Evolutionary conservation across 192 early-diverging fungal species (phyloP).

Genomic region (Coemansia sp.): DNA sequence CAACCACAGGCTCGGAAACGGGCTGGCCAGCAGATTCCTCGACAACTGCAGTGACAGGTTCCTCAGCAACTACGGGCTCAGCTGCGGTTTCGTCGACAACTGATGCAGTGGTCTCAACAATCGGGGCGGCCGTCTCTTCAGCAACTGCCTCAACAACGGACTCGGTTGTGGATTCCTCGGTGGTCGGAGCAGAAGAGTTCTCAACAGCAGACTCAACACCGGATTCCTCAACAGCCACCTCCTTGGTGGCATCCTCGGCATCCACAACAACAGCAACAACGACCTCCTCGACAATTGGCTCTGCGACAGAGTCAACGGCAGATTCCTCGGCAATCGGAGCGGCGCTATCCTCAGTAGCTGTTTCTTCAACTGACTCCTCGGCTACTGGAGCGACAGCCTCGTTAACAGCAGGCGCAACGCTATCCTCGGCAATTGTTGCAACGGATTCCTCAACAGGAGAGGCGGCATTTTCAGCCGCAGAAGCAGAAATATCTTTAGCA

Average conservation of each 20-base stretch:
- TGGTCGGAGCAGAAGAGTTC: no score
- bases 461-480: background rate
- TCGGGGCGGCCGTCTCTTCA: background rate
- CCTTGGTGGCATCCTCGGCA: background rate
- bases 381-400: background rate
- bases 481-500: background rate
- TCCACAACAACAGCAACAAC: background rate
- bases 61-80: constrained; percentile 2
- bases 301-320: background rate
- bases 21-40: background rate
- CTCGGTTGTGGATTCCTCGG: background rate
- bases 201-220: no score
- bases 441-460: background rate
- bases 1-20: background rate
- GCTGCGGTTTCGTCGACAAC: background rate
- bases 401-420: background rate
- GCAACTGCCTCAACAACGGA: constrained; percentile 5
- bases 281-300: background rate
- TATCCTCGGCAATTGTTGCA: background rate
- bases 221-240: background rate
- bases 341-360: background rate
- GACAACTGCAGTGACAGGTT: background rate
- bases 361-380: background rate
- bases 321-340: background rate
- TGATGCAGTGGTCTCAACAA: background rate